Percentiles rank a stretch among this genome's conserved stretches.
Evolutionary conservation across 139 green algal species (phyloP).

Genomic region (Asterochloris erici): DNA sequence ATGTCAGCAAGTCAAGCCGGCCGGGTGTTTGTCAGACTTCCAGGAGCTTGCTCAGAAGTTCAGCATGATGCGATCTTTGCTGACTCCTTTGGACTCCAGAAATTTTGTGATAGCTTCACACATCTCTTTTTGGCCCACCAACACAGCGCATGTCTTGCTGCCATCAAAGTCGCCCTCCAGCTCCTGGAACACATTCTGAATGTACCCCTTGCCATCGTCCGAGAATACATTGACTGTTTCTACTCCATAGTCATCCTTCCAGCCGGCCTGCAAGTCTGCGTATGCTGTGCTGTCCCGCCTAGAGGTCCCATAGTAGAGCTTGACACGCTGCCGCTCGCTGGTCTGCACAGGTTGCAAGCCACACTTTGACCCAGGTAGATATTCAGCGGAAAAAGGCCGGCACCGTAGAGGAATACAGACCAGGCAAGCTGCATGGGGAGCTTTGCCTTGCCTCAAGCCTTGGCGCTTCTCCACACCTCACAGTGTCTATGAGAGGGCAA

Average conservation of each 20-base stretch:
- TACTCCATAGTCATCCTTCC: slow-evolving; percentile 58
- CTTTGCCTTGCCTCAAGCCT: no score
- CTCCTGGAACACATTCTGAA: slow-evolving; percentile 72
- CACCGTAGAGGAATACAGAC: no score
- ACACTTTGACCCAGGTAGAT: no score
- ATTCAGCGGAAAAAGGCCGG: no score
- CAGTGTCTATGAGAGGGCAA: no score
- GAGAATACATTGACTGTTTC: slow-evolving; percentile 60
- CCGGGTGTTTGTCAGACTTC: neutral
- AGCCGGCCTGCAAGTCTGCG: slow-evolving; percentile 44
- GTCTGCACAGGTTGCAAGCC: slow-evolving; percentile 13
- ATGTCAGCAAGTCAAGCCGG: no score
- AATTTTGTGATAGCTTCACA: slow-evolving; percentile 58
- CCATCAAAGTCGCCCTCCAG: slow-evolving; percentile 11
- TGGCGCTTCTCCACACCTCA: no score
- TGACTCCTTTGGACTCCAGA: slow-evolving; percentile 53
- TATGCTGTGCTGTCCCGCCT: slow-evolving; percentile 37
- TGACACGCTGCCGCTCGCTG: slow-evolving; percentile 42
- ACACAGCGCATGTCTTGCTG: slow-evolving; percentile 50
- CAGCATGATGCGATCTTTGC: slow-evolving; percentile 49
- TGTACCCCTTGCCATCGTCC: slow-evolving; percentile 49
- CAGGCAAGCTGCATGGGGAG: no score
- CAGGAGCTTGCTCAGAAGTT: slow-evolving; percentile 63
- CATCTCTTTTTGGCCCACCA: slow-evolving; percentile 92
- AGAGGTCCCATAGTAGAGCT: slow-evolving; percentile 76